Percentiles rank a stretch among this genome's conserved stretches.
Conservation (phyloP, 495 filamentous ascomycete species). For the Cairneyella variabilis region DNA sequence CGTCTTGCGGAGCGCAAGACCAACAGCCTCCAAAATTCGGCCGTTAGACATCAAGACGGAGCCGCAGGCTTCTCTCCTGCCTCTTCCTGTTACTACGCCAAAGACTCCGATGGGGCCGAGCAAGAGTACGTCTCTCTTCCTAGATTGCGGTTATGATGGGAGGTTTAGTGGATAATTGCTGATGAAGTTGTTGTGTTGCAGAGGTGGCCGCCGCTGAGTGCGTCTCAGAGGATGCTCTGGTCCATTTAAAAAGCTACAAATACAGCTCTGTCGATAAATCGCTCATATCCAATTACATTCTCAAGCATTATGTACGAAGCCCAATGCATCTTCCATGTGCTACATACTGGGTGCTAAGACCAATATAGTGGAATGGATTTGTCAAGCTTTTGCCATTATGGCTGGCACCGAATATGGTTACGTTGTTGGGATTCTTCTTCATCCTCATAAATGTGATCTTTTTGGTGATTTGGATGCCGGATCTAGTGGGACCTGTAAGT, state of each 20-base stretch:
- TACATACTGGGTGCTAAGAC: slow-evolving; percentile 1
- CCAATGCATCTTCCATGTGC: background rate
- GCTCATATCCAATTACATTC: slow-evolving; percentile 86
- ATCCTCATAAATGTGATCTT: slow-evolving; percentile 83
- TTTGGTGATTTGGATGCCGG: slow-evolving; percentile 80
- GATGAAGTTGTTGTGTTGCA: slow-evolving; percentile 22
- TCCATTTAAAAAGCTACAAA: slow-evolving; percentile 92
- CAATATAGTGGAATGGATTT: slow-evolving; percentile 87
- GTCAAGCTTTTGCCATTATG: slow-evolving; percentile 90
- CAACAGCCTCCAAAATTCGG: slow-evolving; percentile 21
- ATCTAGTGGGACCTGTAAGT: slow-evolving; percentile 84
- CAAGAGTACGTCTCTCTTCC: slow-evolving; percentile 32
- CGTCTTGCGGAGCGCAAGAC: slow-evolving; percentile 27
- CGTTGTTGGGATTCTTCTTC: slow-evolving; percentile 90
- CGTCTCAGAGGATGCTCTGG: slow-evolving; percentile 55
- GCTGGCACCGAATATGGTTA: slow-evolving; percentile 97
- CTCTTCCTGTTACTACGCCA: slow-evolving; percentile 25
- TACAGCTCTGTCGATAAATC: slow-evolving; percentile 97
- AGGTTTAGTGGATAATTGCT: background rate
- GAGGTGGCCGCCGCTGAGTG: slow-evolving; percentile 51
- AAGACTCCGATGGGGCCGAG: slow-evolving; percentile 36
- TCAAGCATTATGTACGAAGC: slow-evolving; percentile 82
- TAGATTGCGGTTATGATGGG: background rate
- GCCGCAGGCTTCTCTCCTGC: slow-evolving; percentile 16
- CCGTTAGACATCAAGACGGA: slow-evolving; percentile 24